Percentiles rank a stretch among this genome's conserved stretches.
These are phyloP conservation scores for Thyridium curvatum DNA, from an alignment of 2,329 filamentous ascomycete species.

Conservation along the genomic window DNA sequence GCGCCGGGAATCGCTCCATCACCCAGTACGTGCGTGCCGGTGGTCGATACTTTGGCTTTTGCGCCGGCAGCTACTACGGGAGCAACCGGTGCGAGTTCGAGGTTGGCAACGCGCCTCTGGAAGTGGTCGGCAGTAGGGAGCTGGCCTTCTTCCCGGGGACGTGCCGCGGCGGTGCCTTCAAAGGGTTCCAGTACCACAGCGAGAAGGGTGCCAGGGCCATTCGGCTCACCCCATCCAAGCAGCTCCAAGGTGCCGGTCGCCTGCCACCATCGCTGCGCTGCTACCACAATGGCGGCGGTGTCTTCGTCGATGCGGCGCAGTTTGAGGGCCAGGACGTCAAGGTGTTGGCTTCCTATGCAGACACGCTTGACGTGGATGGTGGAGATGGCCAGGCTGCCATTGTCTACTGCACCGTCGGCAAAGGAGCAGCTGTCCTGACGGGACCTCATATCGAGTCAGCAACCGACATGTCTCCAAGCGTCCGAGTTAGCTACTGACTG, in stretches of 20 bases:
- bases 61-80: conserved; percentile 92
- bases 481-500: no score
- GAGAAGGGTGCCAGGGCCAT: conserved; percentile 77
- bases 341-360: conserved; percentile 73
- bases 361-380: conserved; percentile 68
- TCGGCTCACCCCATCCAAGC: conserved; percentile 39
- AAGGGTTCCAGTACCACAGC: conserved; percentile 84
- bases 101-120: conserved; percentile 71
- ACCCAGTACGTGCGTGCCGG: conserved; percentile 78
- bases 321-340: conserved; percentile 62
- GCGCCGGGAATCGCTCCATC: conserved; percentile 79
- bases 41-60: conserved; percentile 84
- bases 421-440: conserved; percentile 73
- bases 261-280: conserved; percentile 59
- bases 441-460: conserved; percentile 84
- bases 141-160: conserved; percentile 81
- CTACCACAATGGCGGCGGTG: conserved; percentile 93
- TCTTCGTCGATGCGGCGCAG: conserved; percentile 75
- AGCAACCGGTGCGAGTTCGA: conserved; percentile 82
- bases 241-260: conserved; percentile 3
- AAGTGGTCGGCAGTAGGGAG: conserved; percentile 81
- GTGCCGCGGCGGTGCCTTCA: conserved; percentile 81
- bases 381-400: conserved; percentile 71
- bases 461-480: background rate
- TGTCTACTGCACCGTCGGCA: conserved; percentile 75